Percentiles rank a stretch among this genome's conserved stretches.
phyloP scores from a whole-genome alignment of 768 basidiomycete species.

The Suillus plorans region DNA sequence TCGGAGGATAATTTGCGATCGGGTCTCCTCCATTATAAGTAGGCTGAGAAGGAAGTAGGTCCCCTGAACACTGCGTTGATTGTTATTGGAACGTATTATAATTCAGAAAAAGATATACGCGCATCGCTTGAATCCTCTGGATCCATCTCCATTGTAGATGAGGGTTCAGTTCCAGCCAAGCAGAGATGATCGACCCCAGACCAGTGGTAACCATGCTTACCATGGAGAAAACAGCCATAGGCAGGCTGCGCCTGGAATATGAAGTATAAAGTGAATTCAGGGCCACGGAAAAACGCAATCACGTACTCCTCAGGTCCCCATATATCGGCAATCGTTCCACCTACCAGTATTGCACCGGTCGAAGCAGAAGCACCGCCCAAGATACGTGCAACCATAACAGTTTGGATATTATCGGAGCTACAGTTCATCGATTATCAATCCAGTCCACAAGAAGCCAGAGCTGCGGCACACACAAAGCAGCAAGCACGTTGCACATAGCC shows the following conservation, averaged over 20 bases:
- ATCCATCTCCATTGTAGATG: slow-evolving; percentile 77
- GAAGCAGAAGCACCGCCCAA: slow-evolving; percentile 65
- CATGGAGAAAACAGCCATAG: slow-evolving; percentile 71
- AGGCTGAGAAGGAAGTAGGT: slow-evolving; percentile 50
- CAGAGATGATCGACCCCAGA: slow-evolving; percentile 61
- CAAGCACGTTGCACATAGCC: slow-evolving; percentile 40
- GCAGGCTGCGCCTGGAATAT: slow-evolving; percentile 57
- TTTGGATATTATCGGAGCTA: slow-evolving; percentile 47
- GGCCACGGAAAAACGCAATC: slow-evolving; percentile 26
- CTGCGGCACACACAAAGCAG: slow-evolving; percentile 22
- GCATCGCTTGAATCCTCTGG: slow-evolving; percentile 77
- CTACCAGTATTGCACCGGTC: slow-evolving; percentile 67
- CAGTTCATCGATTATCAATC: background rate
- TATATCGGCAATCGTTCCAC: slow-evolving; percentile 68
- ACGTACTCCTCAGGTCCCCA: slow-evolving; percentile 60
- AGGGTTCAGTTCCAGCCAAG: slow-evolving; percentile 63
- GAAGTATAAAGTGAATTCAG: background rate
- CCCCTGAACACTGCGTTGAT: slow-evolving; percentile 46
- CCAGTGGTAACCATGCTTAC: slow-evolving; percentile 62
- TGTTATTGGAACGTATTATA: background rate
- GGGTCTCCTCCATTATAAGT: slow-evolving; percentile 67
- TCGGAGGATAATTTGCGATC: slow-evolving; percentile 67
- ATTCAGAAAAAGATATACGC: slow-evolving; percentile 10
- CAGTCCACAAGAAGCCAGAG: background rate
- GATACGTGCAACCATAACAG: slow-evolving; percentile 59